phyloP scores from a whole-genome alignment of 176 grass and related monocot genomes.

The Carex cristatella region DNA sequence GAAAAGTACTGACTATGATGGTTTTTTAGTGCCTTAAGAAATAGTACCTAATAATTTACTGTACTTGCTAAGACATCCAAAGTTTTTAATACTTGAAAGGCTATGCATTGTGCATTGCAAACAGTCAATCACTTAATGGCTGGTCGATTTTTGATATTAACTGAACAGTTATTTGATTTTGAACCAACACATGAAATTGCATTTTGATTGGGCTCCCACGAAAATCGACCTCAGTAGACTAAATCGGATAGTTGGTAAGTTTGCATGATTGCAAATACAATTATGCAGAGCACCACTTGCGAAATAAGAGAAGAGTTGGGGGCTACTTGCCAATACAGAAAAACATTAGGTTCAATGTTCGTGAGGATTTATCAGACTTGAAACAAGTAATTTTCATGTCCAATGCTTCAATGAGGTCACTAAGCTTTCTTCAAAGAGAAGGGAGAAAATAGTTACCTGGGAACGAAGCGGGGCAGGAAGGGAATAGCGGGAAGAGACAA shows the following conservation, averaged over 20 bases:
- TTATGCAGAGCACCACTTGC: not conserved
- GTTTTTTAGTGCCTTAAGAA: not conserved
- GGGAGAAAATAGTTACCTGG: conserved; percentile 16
- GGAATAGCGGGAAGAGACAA: conserved; percentile 15
- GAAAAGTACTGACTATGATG: not conserved
- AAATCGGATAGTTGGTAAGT: not conserved
- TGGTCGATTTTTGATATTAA: not conserved
- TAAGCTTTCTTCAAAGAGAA: not conserved
- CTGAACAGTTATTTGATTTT: not conserved
- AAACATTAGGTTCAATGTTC: not conserved
- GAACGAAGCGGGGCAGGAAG: conserved; percentile 19
- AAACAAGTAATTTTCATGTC: not conserved
- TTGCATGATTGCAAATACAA: not conserved
- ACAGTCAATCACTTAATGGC: not conserved
- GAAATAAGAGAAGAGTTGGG: not conserved
- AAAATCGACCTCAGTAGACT: not conserved
- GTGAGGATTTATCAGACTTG: not conserved
- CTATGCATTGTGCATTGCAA: not conserved
- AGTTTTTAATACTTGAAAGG: not conserved
- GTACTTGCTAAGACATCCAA: not conserved
- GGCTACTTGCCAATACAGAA: not conserved
- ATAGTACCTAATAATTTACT: not conserved
- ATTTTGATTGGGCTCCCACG: not conserved
- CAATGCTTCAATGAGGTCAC: not conserved
- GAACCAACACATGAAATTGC: not conserved